A percentile compares a stretch with the other conserved stretches of the same genome.
These are phyloP conservation scores for Xylaria telfairii DNA, from an alignment of 495 filamentous ascomycete genomes.

Conservation along the genomic window DNA sequence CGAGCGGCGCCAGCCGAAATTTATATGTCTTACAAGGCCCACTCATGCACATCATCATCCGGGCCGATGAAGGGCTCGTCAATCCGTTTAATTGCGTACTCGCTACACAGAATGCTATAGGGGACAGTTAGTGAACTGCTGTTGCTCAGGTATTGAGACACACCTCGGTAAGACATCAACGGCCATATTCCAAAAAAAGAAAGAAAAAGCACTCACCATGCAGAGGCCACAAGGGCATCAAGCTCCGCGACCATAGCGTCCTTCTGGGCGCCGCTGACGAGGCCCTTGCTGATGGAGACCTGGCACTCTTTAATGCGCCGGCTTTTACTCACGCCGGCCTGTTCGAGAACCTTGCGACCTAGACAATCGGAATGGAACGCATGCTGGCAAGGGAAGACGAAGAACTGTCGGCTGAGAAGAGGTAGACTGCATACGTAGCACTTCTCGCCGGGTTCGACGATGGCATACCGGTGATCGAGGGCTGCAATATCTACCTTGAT, in stretches of 20 bases:
- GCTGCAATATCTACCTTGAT: conserved; percentile 85
- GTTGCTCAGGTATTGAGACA: conserved; percentile 4
- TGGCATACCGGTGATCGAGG: conserved; percentile 88
- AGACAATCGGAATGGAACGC: conserved; percentile 96
- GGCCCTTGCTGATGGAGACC: conserved; percentile 73
- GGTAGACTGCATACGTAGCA: conserved; percentile 89
- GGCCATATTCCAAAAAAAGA: neutral
- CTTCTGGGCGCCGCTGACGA: conserved; percentile 66
- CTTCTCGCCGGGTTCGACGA: conserved; percentile 94
- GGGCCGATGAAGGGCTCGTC: conserved; percentile 86
- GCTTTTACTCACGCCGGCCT: conserved; percentile 72
- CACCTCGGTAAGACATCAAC: neutral
- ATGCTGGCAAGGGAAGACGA: conserved; percentile 98
- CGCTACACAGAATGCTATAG: conserved; percentile 83
- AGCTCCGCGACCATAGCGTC: conserved; percentile 88
- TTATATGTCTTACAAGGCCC: conserved; percentile 67
- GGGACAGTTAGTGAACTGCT: conserved; percentile 11
- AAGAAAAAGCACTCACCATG: conserved; percentile 65
- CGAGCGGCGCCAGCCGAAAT: conserved; percentile 3
- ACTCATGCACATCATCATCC: conserved; percentile 76
- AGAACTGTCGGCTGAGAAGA: conserved; percentile 87
- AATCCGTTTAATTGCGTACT: conserved; percentile 90
- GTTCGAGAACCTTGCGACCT: conserved; percentile 79
- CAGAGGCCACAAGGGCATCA: conserved; percentile 81
- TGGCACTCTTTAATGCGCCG: conserved; percentile 86